Evolutionary conservation across 805 yeast species (phyloP).

Genomic region (Helenozyma rhizophorensis): DNA sequence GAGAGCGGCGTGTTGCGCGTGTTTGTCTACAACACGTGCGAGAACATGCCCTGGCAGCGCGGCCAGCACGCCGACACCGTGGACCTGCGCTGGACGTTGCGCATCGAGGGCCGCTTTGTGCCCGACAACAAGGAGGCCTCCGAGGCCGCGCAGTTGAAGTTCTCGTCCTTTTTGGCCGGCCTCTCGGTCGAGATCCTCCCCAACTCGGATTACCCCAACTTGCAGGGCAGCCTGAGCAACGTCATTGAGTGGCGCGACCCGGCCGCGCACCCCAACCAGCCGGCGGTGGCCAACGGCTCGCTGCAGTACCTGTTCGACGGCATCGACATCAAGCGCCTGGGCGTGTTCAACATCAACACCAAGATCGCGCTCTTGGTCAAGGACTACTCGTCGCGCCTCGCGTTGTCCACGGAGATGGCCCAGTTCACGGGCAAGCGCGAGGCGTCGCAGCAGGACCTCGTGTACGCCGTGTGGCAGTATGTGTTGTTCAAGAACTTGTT

Average conservation of each 20-base stretch:
- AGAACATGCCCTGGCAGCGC: slow-evolving; percentile 81
- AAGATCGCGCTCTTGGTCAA: slow-evolving; percentile 72
- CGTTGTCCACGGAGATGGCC: slow-evolving; percentile 60
- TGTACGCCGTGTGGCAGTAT: slow-evolving; percentile 77
- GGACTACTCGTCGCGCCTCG: slow-evolving; percentile 63
- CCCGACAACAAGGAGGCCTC: slow-evolving; percentile 17
- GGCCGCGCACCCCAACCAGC: slow-evolving; percentile 17
- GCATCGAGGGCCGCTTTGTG: slow-evolving; percentile 82
- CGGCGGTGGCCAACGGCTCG: slow-evolving; percentile 7
- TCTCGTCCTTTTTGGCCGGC: slow-evolving; percentile 65
- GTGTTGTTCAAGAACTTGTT: slow-evolving; percentile 60
- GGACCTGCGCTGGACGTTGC: slow-evolving; percentile 73
- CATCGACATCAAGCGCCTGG: slow-evolving; percentile 78
- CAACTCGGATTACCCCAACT: slow-evolving; percentile 34
- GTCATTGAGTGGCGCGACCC: slow-evolving; percentile 91
- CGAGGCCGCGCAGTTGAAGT: slow-evolving; percentile 10
- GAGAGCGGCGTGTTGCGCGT: slow-evolving; percentile 68
- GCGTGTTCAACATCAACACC: slow-evolving; percentile 52
- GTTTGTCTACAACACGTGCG: slow-evolving; percentile 75
- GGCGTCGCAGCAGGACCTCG: slow-evolving; percentile 81
- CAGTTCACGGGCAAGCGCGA: slow-evolving; percentile 71
- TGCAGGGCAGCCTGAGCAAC: slow-evolving; percentile 29
- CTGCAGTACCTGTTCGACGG: slow-evolving; percentile 63
- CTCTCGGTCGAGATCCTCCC: slow-evolving; percentile 71
- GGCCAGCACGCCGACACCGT: slow-evolving; percentile 23